Percentiles rank a stretch among this genome's conserved stretches.
These are phyloP conservation scores for Plenodomus lindquistii DNA, from an alignment of 2,329 filamentous ascomycete genomes.

Conservation along the genomic window DNA sequence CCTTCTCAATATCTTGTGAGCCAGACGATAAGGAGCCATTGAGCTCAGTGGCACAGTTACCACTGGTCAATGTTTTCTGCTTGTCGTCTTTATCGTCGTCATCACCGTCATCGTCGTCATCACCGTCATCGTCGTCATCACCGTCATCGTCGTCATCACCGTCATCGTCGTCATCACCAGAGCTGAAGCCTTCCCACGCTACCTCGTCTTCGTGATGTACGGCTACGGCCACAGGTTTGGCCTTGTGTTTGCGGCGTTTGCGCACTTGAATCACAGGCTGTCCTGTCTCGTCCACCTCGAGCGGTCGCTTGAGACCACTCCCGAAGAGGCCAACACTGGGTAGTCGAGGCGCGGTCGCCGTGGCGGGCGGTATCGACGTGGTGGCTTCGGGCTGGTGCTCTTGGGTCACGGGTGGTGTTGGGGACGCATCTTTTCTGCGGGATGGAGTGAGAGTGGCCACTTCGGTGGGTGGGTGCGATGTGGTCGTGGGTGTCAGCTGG, in stretches of 20 bases:
- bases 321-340: slow-evolving; percentile 54
- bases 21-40: background rate
- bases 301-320: slow-evolving; percentile 81
- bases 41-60: slow-evolving; percentile 1
- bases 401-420: slow-evolving; percentile 19
- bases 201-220: slow-evolving; percentile 47
- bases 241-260: slow-evolving; percentile 65
- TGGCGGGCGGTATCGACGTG: background rate
- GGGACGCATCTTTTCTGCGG: slow-evolving; percentile 15
- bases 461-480: background rate
- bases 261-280: slow-evolving; percentile 81
- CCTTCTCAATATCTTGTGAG: slow-evolving; percentile 1
- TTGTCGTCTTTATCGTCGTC: slow-evolving; percentile 12
- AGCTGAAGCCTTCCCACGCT: slow-evolving; percentile 66
- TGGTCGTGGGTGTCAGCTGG: slow-evolving; percentile 8
- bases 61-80: too few species aligned
- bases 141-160: slow-evolving; percentile 3
- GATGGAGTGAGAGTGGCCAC: background rate
- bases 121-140: slow-evolving; percentile 18
- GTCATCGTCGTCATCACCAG: slow-evolving; percentile 45
- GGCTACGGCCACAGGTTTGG: slow-evolving; percentile 29
- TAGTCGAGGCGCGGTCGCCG: slow-evolving; percentile 3
- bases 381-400: slow-evolving; percentile 18
- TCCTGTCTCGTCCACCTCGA: slow-evolving; percentile 79
- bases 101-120: slow-evolving; percentile 5